Evolutionary conservation across 2,329 filamentous ascomycete genomes (phyloP), one percentile per base, ranked within the genome.

Genomic region (Dryadomyces quercivorus): DNA sequence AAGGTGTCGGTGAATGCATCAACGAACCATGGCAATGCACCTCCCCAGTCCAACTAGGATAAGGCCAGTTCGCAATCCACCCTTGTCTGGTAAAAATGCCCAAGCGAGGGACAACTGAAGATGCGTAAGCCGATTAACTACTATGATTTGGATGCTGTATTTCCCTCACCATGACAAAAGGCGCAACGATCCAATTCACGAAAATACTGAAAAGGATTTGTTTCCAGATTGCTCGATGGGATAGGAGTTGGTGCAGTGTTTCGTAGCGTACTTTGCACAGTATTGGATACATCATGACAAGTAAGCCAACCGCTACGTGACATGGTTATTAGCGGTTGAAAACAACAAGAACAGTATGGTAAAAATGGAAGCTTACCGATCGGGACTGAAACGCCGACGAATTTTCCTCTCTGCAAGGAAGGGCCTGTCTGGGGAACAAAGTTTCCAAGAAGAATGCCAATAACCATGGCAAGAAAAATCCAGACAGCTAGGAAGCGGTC

Each of bases 261-360:
- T 94, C 88, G 67, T 82, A 93, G 44, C 81, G 81, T 6, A 94
- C 85, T 66, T 93, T 93, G 75, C 88, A 94, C 0, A 95, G 72
- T 57, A 95, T 94, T 0, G 89, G 90, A 63, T 93, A 95, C 88
- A 95, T 95, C 88, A 95, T 95, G 45, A 94, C 82, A 1, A 95
- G 75, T 1, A 95, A 70, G 0, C 89, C 88, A 50, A 94, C 72
- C 0, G 88, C 88, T 87, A 13, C 13, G 12, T n/a, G 9, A 5
- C 3, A n/a, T n/a, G n/a, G 10, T 13, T 21, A 31, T 20, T 21
- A 50, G 48, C 10, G 2, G 34, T 21, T 38, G 21, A n/a, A 52
- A 16, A 18, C 26, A 5, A 21, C n/a, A 21, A 50, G 2, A 4
- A 46, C 1, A 36, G 51, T 36, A 5, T 34, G 5, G 3, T n/a